Percentiles rank a stretch among this genome's conserved stretches.
Evolutionary conservation across 495 filamentous ascomycete species (phyloP).

Genomic region (Penicillium canariense): DNA sequence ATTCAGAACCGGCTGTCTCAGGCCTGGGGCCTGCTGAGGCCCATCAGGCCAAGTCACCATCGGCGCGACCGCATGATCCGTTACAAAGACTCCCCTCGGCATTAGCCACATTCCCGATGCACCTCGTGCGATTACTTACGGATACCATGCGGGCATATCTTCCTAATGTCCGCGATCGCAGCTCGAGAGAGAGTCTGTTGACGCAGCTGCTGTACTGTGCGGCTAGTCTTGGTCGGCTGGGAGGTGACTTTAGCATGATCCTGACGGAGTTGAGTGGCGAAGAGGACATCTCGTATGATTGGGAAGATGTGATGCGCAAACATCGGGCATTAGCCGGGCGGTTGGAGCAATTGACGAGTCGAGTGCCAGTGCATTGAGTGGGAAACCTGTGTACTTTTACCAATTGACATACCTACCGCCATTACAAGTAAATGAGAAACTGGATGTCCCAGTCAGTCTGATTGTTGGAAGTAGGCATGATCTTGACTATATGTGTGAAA

Average conservation of each 20-base stretch:
- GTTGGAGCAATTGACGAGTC: slow-evolving; percentile 71
- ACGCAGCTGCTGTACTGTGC: slow-evolving; percentile 97
- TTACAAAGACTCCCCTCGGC: slow-evolving; percentile 71
- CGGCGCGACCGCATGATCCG: slow-evolving; percentile 47
- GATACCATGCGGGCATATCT: slow-evolving; percentile 78
- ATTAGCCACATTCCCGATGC: slow-evolving; percentile 78
- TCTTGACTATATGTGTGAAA: no score
- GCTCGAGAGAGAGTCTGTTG: slow-evolving; percentile 76
- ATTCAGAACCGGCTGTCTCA: slow-evolving; percentile 32
- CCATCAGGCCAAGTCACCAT: slow-evolving; percentile 24
- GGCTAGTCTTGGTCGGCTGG: slow-evolving; percentile 84
- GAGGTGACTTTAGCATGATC: slow-evolving; percentile 89
- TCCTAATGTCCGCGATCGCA: slow-evolving; percentile 76
- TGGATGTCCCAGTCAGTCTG: not conserved
- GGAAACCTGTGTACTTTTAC: not conserved
- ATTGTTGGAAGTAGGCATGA: not conserved
- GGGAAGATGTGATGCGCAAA: slow-evolving; percentile 89
- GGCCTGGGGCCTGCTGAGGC: slow-evolving; percentile 37
- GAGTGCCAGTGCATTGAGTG: slow-evolving; percentile 22
- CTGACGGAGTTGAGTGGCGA: slow-evolving; percentile 66
- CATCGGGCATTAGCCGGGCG: slow-evolving; percentile 83
- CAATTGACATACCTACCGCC: not conserved
- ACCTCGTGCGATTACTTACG: slow-evolving; percentile 78
- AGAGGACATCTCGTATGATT: slow-evolving; percentile 57
- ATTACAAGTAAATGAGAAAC: not conserved